These are phyloP conservation scores for Yamadazyma jaroonii DNA, from an alignment of 1,139 yeast species.

Conservation along the genomic window DNA sequence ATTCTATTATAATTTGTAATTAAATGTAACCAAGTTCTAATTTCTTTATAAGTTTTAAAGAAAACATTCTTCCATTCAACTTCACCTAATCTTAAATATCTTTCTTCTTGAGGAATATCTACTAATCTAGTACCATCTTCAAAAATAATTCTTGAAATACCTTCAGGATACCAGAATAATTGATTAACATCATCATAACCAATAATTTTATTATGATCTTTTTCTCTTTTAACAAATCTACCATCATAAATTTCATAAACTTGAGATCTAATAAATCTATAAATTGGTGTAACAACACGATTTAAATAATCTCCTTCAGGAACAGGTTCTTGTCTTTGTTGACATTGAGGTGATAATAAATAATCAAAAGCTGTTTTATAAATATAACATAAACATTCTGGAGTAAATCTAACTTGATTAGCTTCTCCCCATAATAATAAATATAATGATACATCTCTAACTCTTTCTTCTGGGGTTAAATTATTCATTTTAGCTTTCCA, in stretches of 20 bases:
- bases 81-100: constrained; percentile 87
- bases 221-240: constrained; percentile 94
- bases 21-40: constrained; percentile 97
- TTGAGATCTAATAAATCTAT: constrained; percentile 88
- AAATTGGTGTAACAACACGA: constrained; percentile 88
- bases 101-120: constrained; percentile 85
- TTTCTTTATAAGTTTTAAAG: constrained; percentile 94
- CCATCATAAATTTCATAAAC: constrained; percentile 95
- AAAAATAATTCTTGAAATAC: constrained; percentile 86
- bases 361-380: constrained; percentile 92
- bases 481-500: constrained; percentile 52
- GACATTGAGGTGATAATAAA: constrained; percentile 83
- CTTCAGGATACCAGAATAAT: constrained; percentile 99
- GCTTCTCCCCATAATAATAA: constrained; percentile 98
- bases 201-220: constrained; percentile 88
- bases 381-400: constrained; percentile 90
- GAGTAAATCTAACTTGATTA: constrained; percentile 91
- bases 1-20: constrained; percentile 96
- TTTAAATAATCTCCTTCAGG: constrained; percentile 96
- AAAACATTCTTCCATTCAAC: constrained; percentile 90
- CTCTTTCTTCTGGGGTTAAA: constrained; percentile 64
- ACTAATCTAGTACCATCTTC: constrained; percentile 91
- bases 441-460: constrained; percentile 86
- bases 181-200: constrained; percentile 99
- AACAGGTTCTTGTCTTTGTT: constrained; percentile 83